phyloP scores from a whole-genome alignment of 371 early-diverging fungal genomes.

The Chytridium lagenaria region DNA sequence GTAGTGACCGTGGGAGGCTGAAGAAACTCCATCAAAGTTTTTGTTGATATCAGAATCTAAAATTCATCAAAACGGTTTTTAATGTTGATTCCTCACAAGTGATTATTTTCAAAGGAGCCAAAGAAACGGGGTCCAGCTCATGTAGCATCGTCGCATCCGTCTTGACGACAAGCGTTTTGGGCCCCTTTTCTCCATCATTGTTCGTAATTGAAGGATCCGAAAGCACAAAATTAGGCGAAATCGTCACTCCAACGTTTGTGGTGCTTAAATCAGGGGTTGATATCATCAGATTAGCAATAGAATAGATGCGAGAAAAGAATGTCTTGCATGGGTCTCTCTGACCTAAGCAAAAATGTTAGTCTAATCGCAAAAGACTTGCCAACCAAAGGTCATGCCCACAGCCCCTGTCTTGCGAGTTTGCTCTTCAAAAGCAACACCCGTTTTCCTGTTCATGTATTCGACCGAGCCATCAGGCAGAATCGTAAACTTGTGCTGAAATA shows the following conservation, averaged over 20 bases:
- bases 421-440: conserved; percentile 12
- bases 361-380: not conserved
- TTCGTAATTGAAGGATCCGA: not conserved
- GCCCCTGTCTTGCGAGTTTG: conserved; percentile 14
- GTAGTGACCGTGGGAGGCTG: conserved; percentile 75
- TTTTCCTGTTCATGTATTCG: conserved; percentile 5
- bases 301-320: conserved; percentile 26
- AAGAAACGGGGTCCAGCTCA: conserved; percentile 74
- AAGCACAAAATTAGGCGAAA: conserved; percentile 62
- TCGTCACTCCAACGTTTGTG: conserved; percentile 57
- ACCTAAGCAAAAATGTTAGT: not conserved
- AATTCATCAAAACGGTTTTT: not conserved
- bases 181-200: not conserved
- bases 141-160: conserved; percentile 58
- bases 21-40: conserved; percentile 68
- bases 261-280: not conserved
- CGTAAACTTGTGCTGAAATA: conserved; percentile 11
- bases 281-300: not conserved
- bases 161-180: conserved; percentile 55
- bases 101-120: conserved; percentile 68
- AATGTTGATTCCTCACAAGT: conserved; percentile 48
- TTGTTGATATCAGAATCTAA: conserved; percentile 63
- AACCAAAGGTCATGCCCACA: conserved; percentile 25
- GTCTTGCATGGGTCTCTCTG: conserved; percentile 20
- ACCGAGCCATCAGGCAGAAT: conserved; percentile 16